Conservation (phyloP, 2,329 filamentous ascomycete species). For the Exophiala oligosperma region DNA sequence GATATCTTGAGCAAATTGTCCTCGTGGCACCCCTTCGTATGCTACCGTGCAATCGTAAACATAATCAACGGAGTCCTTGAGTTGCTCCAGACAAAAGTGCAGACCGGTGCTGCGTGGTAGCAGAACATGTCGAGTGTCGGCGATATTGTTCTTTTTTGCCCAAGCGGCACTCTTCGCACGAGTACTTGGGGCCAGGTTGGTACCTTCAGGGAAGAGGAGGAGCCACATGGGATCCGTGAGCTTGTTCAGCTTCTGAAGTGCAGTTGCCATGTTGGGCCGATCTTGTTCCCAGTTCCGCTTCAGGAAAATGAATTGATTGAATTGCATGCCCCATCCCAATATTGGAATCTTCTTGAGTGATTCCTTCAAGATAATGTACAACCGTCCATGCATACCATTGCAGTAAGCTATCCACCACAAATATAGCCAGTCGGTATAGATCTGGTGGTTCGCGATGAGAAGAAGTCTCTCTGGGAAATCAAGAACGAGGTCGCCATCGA, state of each 20-base stretch:
- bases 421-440: constrained; percentile 91
- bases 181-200: constrained; percentile 73
- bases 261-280: constrained; percentile 70
- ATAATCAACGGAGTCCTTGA: constrained; percentile 74
- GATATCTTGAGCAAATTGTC: constrained; percentile 75
- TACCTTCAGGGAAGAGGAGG: constrained; percentile 83
- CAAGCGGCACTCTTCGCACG: constrained; percentile 69
- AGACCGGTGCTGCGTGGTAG: constrained; percentile 79
- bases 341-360: constrained; percentile 79
- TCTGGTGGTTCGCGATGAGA: constrained; percentile 85
- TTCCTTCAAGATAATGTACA: constrained; percentile 90
- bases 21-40: constrained; percentile 42
- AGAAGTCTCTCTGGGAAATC: constrained; percentile 79
- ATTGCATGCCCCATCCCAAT: constrained; percentile 77
- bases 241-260: constrained; percentile 68
- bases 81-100: constrained; percentile 74
- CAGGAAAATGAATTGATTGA: constrained; percentile 89
- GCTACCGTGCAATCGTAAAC: constrained; percentile 65
- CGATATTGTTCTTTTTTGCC: constrained; percentile 72
- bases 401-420: constrained; percentile 94
- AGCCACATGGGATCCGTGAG: constrained; percentile 78
- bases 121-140: constrained; percentile 72
- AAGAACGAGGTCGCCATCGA: constrained; percentile 73
- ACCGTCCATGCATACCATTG: constrained; percentile 76
- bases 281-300: constrained; percentile 86